Evolutionary conservation across 2,329 filamentous ascomycete genomes (phyloP).

Genomic region (Cladosporium colombiae): DNA sequence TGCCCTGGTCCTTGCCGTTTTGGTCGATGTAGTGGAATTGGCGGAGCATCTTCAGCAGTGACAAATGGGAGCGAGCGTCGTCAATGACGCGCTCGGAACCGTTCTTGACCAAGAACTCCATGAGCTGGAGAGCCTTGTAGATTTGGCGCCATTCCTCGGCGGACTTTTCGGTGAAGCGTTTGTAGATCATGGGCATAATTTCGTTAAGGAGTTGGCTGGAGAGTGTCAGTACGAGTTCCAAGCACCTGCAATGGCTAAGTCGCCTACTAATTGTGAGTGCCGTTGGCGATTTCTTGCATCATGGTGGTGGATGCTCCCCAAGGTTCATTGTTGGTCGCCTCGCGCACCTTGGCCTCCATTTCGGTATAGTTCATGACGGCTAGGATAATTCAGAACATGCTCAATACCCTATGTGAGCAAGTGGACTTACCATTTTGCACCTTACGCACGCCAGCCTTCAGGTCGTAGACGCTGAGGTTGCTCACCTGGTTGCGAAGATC

Average conservation of each 20-base stretch:
- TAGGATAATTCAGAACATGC: constrained; percentile 41
- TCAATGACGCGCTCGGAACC: constrained; percentile 97
- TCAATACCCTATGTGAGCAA: not conserved
- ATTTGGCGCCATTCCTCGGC: constrained; percentile 99
- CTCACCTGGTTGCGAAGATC: constrained; percentile 82
- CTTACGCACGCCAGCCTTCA: constrained; percentile 93
- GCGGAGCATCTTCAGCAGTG: constrained; percentile 94
- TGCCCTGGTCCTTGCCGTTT: constrained; percentile 96
- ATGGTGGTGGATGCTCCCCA: constrained; percentile 83
- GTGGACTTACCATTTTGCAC: constrained; percentile 82
- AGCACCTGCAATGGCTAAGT: not conserved
- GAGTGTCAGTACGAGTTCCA: constrained; percentile 30
- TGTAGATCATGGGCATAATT: constrained; percentile 99
- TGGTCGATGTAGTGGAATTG: constrained; percentile 96
- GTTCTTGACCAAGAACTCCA: constrained; percentile 97
- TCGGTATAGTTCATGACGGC: constrained; percentile 98
- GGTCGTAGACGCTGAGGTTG: constrained; percentile 89
- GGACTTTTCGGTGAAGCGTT: constrained; percentile 96
- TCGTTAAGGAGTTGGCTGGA: constrained; percentile 90
- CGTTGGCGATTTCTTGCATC: constrained; percentile 98
- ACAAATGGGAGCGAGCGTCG: constrained; percentile 91
- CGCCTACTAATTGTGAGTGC: constrained; percentile 93
- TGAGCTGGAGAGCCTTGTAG: constrained; percentile 91
- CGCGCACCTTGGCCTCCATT: constrained; percentile 83
- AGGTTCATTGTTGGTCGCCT: constrained; percentile 98